Base-by-base conservation (phyloP, 495 filamentous ascomycete species). In the Endocarpon pusillum region DNA sequence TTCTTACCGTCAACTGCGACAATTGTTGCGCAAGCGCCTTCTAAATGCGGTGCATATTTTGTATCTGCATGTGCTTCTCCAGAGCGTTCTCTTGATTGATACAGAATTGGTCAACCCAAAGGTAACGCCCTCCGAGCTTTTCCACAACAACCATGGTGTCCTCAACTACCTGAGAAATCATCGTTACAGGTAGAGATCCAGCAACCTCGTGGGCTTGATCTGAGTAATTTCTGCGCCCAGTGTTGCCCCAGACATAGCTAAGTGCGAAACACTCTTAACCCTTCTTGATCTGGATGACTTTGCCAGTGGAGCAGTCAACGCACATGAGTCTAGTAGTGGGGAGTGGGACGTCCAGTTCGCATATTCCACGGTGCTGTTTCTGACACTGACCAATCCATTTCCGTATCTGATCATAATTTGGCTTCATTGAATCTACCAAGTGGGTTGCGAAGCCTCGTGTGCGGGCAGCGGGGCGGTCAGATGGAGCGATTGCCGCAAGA, bases 41-140 rank as follows among this genome's bases (percentile, higher is more conserved):
- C 30, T 59, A 58, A 8, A 59, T 48, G 0, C 21, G 6, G 20
- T 48, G 46, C 50, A 59, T 58, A 3, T 45, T 29, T 19, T 28
- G 14, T 1, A 56, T 40, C 32, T 54, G 55, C 0, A n/a, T 14
- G 14, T 45, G 36, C 21, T 51, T 55, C 5, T 45, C 36, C 0
- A 7, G 14, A 3, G 15, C 8, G n/a, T 34, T 36, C 3, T 14
- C 19, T 14, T 31, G 28, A 14, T 31, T 41, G 32, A 32, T 30
- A 21, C 16, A 40, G 31, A 3, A 12, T 39, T 21, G 28, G 12
- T 31, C 28, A 17, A 31, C 4, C 28, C 28, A 31, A 4, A 31
- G n/a, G n/a, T n/a, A n/a, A n/a, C n/a, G n/a, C n/a, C n/a, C 34
- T 14, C 41, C 46, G 7, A 51, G 32, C 15, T 24, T 9, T 2